phyloP scores from a whole-genome alignment of 2,329 filamentous ascomycete species.

The Neopestalotiopsis rosae region DNA sequence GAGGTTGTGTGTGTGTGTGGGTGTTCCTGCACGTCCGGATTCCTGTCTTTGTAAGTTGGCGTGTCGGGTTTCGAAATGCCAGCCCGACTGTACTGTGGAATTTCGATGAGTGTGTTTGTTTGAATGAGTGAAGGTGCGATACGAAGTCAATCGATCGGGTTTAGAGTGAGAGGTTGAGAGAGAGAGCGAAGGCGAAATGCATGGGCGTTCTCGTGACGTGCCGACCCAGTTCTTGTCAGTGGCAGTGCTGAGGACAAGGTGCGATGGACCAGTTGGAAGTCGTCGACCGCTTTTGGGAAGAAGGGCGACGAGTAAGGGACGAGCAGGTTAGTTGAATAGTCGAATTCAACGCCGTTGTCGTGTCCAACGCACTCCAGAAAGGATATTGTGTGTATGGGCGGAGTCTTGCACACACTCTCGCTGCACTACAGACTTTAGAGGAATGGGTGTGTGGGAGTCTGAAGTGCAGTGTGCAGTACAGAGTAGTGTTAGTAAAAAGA shows the following conservation, averaged over 20 bases:
- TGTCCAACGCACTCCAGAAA: slow-evolving; percentile 6
- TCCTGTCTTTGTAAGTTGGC: not conserved
- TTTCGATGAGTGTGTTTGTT: not conserved
- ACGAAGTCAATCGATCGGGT: slow-evolving; percentile 18
- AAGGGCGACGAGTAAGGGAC: not conserved
- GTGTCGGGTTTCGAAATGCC: not conserved
- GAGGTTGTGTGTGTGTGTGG: not conserved
- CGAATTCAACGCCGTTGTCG: not conserved
- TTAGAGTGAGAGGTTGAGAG: not conserved
- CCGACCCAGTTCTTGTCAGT: slow-evolving; percentile 7
- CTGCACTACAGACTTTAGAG: not conserved
- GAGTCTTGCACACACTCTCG: not conserved
- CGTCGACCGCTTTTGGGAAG: not conserved
- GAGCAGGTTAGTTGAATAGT: not conserved
- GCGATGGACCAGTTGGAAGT: not conserved
- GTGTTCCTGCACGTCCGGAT: slow-evolving; percentile 16
- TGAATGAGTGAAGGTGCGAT: slow-evolving; percentile 17
- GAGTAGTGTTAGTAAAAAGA: not conserved
- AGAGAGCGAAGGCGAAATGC: not conserved
- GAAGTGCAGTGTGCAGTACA: not conserved
- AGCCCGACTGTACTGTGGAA: slow-evolving; percentile 5
- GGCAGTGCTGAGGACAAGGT: not conserved
- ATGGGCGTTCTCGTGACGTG: slow-evolving; percentile 13
- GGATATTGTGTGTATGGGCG: not conserved
- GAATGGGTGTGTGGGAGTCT: not conserved